These are phyloP conservation scores for Wolfiporia cocos DNA, from an alignment of 1,284 basidiomycete species.

Conservation along the genomic window DNA sequence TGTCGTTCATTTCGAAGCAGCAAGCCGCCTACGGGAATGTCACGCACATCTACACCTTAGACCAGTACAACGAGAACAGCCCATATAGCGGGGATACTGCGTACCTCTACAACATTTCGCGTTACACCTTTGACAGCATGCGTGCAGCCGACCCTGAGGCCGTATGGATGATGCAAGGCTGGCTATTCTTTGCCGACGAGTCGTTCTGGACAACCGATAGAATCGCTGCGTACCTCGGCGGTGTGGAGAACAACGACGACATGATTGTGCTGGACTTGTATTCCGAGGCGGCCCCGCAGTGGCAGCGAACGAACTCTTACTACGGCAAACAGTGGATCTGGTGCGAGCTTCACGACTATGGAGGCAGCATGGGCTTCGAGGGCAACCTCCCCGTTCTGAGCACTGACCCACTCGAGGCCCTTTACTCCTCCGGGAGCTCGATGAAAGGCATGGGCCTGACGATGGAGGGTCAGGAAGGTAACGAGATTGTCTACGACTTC, in stretches of 20 bases:
- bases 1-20: slow-evolving; percentile 36
- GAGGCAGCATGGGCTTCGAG: slow-evolving; percentile 38
- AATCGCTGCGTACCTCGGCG: slow-evolving; percentile 34
- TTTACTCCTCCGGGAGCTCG: slow-evolving; percentile 23
- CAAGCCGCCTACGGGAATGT: slow-evolving; percentile 32
- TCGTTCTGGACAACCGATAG: slow-evolving; percentile 35
- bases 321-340: slow-evolving; percentile 39
- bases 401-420: slow-evolving; percentile 26
- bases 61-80: slow-evolving; percentile 40
- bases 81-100: slow-evolving; percentile 30
- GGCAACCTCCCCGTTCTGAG: slow-evolving; percentile 33
- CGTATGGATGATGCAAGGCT: slow-evolving; percentile 40
- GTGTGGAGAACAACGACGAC: slow-evolving; percentile 29
- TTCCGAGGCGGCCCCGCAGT: slow-evolving; percentile 35
- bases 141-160: slow-evolving; percentile 34
- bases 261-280: slow-evolving; percentile 41
- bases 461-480: slow-evolving; percentile 38
- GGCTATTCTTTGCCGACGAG: slow-evolving; percentile 33
- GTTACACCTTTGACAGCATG: slow-evolving; percentile 30
- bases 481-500: slow-evolving; percentile 39
- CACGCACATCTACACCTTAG: slow-evolving; percentile 38
- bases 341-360: slow-evolving; percentile 38
- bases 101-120: slow-evolving; percentile 31
- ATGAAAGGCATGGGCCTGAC: slow-evolving; percentile 38
- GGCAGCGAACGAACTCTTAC: slow-evolving; percentile 34